These are phyloP conservation scores for Alternaria sp. DNA, from an alignment of 2,329 filamentous ascomycete species.

Conservation along the genomic window DNA sequence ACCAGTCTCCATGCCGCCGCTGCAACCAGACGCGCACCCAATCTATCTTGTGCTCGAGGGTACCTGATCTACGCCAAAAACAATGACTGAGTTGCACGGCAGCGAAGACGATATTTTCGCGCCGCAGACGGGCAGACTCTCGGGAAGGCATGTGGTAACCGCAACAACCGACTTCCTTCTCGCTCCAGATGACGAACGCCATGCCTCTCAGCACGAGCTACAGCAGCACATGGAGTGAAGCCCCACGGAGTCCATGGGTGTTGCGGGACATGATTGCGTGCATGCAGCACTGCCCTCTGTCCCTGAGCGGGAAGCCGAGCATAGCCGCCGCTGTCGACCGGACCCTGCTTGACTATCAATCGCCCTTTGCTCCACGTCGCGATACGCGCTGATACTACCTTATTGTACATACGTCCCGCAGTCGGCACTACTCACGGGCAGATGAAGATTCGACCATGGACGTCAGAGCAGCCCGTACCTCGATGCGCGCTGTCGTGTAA, in stretches of 20 bases:
- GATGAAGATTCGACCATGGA: not conserved
- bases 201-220: not conserved
- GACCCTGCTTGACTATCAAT: slow-evolving; percentile 6
- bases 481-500: slow-evolving; percentile 13
- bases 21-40: not conserved
- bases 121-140: slow-evolving; percentile 1
- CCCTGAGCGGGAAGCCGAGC: slow-evolving; percentile 22
- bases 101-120: not conserved
- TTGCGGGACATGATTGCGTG: slow-evolving; percentile 27
- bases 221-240: slow-evolving; percentile 11
- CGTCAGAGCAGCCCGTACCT: not conserved
- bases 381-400: slow-evolving; percentile 13
- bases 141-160: slow-evolving; percentile 1
- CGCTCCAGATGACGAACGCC: slow-evolving; percentile 5
- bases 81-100: slow-evolving; percentile 15
- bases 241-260: slow-evolving; percentile 7
- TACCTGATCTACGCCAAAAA: slow-evolving; percentile 10
- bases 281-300: slow-evolving; percentile 17
- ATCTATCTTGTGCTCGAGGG: not conserved
- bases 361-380: slow-evolving; percentile 8
- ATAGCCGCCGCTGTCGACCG: slow-evolving; percentile 23
- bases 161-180: not conserved
- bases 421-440: not conserved
- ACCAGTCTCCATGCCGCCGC: not conserved
- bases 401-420: not conserved